Percentiles rank a stretch among this genome's conserved stretches.
Conservation (phyloP, 2,329 filamentous ascomycete genomes). For the Sporothrix schenckii region DNA sequence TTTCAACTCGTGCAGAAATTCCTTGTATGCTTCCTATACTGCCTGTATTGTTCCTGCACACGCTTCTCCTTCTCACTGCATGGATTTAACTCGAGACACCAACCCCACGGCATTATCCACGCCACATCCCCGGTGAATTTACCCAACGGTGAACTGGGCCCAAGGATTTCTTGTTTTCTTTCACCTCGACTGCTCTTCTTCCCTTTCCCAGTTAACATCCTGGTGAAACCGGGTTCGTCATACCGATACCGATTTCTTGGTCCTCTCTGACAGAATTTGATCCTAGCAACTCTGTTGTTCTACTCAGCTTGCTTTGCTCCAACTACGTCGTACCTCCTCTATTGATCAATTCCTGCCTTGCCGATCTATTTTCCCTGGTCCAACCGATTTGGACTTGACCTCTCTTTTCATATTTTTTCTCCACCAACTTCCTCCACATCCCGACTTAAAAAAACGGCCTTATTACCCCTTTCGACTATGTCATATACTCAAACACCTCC, state of each 20-base stretch:
- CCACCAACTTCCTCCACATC: background rate
- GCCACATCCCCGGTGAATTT: background rate
- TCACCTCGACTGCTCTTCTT: constrained; percentile 21
- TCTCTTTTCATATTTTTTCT: background rate
- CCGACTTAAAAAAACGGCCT: background rate
- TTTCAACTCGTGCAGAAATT: background rate
- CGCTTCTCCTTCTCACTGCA: background rate
- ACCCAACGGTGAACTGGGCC: background rate
- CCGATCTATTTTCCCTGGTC: background rate
- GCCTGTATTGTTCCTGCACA: constrained; percentile 3
- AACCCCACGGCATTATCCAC: constrained; percentile 17
- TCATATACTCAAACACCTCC: background rate
- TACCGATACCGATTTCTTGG: constrained; percentile 15
- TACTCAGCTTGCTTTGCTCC: constrained; percentile 2
- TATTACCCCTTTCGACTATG: background rate
- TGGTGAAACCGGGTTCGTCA: constrained; percentile 36
- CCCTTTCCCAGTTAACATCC: constrained; percentile 35
- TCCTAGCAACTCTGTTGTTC: background rate
- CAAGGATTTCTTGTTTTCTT: background rate
- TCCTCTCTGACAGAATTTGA: background rate
- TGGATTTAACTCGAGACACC: background rate
- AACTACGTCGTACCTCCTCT: background rate
- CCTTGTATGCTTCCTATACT: background rate
- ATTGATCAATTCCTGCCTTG: background rate
- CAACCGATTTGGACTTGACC: background rate